Percentiles rank a stretch among this genome's conserved stretches.
phyloP scores from a whole-genome alignment of 441 rosid genomes.

The Dalechampia spathulata region DNA sequence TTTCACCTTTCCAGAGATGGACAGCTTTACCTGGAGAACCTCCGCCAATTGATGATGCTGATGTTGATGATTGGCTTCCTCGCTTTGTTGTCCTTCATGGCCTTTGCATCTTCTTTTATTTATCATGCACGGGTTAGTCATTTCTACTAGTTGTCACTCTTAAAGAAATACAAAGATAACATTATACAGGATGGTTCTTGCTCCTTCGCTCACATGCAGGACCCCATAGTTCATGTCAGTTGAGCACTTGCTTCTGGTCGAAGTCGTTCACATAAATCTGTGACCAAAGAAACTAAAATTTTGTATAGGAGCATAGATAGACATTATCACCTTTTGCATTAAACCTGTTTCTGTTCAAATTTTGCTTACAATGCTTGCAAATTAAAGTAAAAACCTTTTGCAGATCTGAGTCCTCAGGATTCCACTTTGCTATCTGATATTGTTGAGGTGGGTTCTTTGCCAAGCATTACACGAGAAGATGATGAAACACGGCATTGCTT shows the following conservation, averaged over 20 bases:
- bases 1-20: conserved; percentile 56
- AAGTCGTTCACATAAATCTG: not conserved
- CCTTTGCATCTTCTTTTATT: conserved; percentile 70
- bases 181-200: not conserved
- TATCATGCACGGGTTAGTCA: conserved; percentile 59
- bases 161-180: too few relatives aligned
- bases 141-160: not conserved
- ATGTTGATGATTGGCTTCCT: conserved; percentile 97
- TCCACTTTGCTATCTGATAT: conserved; percentile 74
- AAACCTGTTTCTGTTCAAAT: too few relatives aligned
- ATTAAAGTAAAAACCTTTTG: conserved; percentile 10
- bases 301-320: not conserved
- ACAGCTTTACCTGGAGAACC: conserved; percentile 92
- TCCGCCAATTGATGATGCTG: conserved; percentile 79
- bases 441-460: conserved; percentile 66
- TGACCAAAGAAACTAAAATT: not conserved
- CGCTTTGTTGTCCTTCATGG: conserved; percentile 94
- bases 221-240: not conserved
- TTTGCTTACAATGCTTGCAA: not conserved
- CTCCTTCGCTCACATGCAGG: not conserved
- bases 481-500: conserved; percentile 49
- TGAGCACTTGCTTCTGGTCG: not conserved
- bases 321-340: not conserved
- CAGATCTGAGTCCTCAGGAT: conserved; percentile 96
- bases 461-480: conserved; percentile 61